Percentiles rank a stretch among this genome's conserved stretches.
Conservation (phyloP, 2,329 filamentous ascomycete genomes). For the Xylariaceae sp. region DNA sequence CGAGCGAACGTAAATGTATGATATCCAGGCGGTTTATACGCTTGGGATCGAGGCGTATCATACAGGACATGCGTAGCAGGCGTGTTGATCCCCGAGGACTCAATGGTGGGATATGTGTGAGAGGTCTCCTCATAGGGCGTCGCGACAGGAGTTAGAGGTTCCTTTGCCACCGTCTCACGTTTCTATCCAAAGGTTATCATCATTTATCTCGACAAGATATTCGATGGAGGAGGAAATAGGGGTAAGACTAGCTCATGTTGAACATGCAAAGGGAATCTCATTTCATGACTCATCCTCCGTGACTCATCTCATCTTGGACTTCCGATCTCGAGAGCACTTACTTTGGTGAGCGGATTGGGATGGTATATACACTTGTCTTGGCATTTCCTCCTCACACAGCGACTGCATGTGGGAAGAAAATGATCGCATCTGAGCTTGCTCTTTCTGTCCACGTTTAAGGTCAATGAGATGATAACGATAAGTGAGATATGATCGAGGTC, state of each 20-base stretch:
- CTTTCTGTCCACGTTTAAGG: constrained; percentile 26
- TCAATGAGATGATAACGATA: constrained; percentile 16
- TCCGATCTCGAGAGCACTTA: constrained; percentile 8
- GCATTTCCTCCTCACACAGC: constrained; percentile 31
- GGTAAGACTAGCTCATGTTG: not conserved
- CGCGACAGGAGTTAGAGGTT: constrained; percentile 24
- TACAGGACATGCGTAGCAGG: not conserved
- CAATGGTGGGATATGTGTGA: constrained; percentile 21
- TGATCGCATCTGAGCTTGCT: constrained; percentile 35
- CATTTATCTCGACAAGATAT: not conserved
- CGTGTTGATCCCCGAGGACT: constrained; percentile 14
- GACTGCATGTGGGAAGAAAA: constrained; percentile 32
- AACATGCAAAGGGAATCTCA: not conserved
- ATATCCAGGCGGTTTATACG: not conserved
- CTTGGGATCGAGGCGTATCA: not conserved
- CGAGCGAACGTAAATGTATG: constrained; percentile 2
- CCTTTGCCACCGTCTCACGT: constrained; percentile 15
- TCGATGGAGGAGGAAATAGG: not conserved
- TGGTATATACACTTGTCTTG: constrained; percentile 33
- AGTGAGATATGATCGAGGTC: not conserved
- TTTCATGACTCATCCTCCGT: not conserved
- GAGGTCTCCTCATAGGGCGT: constrained; percentile 17
- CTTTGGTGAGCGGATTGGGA: constrained; percentile 32
- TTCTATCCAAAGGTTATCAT: constrained; percentile 18
- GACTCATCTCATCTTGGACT: not conserved